Base-by-base conservation (phyloP, 2,329 filamentous ascomycete species). In the Paecilomyces fulvus region DNA sequence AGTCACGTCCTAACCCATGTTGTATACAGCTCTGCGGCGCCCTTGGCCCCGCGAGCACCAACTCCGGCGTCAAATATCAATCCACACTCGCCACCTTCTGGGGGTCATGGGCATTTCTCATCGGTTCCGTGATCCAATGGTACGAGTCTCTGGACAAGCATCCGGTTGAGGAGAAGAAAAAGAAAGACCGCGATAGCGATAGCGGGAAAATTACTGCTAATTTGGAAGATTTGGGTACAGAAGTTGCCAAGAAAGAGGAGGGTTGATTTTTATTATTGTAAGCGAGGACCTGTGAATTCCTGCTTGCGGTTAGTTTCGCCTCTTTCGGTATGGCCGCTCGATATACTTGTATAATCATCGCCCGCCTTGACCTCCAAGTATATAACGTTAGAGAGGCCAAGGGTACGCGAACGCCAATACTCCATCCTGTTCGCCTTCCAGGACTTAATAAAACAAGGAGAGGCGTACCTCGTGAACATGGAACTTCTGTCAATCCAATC, bases 11-110 rank as follows among this genome's bases (percentile, higher is more conserved):
- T n/a, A 52, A 50, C 33, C 21, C 20, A 9, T 46, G 12, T 49
- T n/a, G 17, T 17, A 46, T 31, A 14, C 50, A 62, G 49, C 72
- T 84, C 0, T 83, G 80, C 58, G 82, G 81, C n/a, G 81, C 78
- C 1, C 64, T 84, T 30, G 82, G 81, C 0, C 81, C 79, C 55
- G 80, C 70, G 10, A 67, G 65, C 7, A 70, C 65, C 23, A 68
- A 73, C 55, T 70, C 69, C 17, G 73, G 72, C 1, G 74, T 77
- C 2, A 67, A 74, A 46, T 81, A 81, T 60, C 75, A 81, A 49
- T 72, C 75, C 11, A 73, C 73, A 1, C 66, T 84, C 54, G 75
- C 80, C 14, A 73, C 71, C 0, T 74, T 74, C 56, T 75, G 73
- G 73, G 71, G 70, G 0, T 73, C 70, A 11, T 72, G 68, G 67